phyloP scores from a whole-genome alignment of 2,329 filamentous ascomycete genomes.

The Ambrosiella cleistominuta region DNA sequence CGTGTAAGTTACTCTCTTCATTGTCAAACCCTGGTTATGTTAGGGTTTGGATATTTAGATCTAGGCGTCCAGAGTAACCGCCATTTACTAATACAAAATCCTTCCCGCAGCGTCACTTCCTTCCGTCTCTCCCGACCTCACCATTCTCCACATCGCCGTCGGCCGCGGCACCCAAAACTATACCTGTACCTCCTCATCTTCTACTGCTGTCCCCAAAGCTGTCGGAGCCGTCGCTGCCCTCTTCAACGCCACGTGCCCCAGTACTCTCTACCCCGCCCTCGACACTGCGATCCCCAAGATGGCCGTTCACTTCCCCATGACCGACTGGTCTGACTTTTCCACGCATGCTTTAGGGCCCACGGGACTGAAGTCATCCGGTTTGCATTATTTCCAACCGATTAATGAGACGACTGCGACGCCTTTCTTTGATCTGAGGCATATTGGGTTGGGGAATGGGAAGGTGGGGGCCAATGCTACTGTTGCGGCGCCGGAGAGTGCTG shows the following conservation, averaged over 20 bases:
- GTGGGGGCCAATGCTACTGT: slow-evolving; percentile 43
- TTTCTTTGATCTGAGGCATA: slow-evolving; percentile 57
- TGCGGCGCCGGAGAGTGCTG: slow-evolving; percentile 43
- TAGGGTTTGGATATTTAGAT: slow-evolving; percentile 9
- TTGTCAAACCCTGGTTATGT: not conserved
- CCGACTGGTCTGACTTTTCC: slow-evolving; percentile 4
- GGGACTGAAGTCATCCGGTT: slow-evolving; percentile 48
- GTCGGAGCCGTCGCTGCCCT: slow-evolving; percentile 65
- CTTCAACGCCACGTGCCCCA: slow-evolving; percentile 74
- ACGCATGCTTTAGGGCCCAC: slow-evolving; percentile 31
- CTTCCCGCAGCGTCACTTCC: slow-evolving; percentile 33
- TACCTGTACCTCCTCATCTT: slow-evolving; percentile 51
- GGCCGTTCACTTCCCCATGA: slow-evolving; percentile 40
- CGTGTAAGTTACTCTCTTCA: slow-evolving; percentile 22
- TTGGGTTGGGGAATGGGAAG: slow-evolving; percentile 30
- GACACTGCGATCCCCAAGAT: slow-evolving; percentile 47
- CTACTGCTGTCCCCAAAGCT: slow-evolving; percentile 42
- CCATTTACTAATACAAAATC: not conserved
- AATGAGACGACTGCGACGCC: slow-evolving; percentile 44
- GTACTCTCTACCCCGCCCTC: slow-evolving; percentile 49
- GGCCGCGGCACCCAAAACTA: slow-evolving; percentile 91
- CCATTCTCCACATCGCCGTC: slow-evolving; percentile 60
- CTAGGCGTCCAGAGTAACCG: not conserved
- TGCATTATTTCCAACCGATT: slow-evolving; percentile 53
- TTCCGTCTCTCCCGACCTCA: slow-evolving; percentile 38